phyloP scores from a whole-genome alignment of 768 basidiomycete species.

The Cantharellus anzutake region DNA sequence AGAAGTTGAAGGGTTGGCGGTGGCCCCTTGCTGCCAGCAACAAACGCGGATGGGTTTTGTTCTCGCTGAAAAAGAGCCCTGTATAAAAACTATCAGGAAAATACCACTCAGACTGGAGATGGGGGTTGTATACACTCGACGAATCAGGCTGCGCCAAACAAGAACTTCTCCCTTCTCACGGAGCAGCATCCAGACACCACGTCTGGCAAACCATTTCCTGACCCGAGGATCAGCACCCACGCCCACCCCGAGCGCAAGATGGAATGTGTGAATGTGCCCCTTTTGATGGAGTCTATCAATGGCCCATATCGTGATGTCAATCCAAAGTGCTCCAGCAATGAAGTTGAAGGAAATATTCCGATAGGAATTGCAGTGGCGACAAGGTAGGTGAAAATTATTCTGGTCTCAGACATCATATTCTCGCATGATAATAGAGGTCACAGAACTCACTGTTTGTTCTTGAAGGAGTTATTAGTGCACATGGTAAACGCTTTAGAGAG shows the following conservation, averaged over 20 bases:
- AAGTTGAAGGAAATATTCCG: background rate
- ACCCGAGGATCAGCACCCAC: background rate
- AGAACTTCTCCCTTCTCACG: background rate
- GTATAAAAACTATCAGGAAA: background rate
- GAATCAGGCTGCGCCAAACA: background rate
- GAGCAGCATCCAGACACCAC: background rate
- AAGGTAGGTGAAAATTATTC: background rate
- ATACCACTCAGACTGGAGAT: background rate
- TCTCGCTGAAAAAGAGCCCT: background rate
- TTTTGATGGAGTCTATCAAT: background rate
- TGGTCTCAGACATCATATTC: background rate
- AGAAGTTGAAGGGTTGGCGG: background rate
- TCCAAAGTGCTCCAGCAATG: background rate
- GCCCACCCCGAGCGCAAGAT: background rate
- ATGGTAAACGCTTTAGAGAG: background rate
- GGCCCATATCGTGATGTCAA: background rate
- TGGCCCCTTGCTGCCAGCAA: background rate
- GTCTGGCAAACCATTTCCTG: background rate
- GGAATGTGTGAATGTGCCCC: background rate
- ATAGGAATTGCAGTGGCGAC: background rate
- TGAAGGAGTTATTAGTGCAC: background rate
- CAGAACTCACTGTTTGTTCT: background rate
- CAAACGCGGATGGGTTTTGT: background rate
- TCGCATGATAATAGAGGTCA: background rate
- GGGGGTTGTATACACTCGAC: background rate